Conservation (phyloP, 768 basidiomycete species). For the Lactarius indigo region DNA sequence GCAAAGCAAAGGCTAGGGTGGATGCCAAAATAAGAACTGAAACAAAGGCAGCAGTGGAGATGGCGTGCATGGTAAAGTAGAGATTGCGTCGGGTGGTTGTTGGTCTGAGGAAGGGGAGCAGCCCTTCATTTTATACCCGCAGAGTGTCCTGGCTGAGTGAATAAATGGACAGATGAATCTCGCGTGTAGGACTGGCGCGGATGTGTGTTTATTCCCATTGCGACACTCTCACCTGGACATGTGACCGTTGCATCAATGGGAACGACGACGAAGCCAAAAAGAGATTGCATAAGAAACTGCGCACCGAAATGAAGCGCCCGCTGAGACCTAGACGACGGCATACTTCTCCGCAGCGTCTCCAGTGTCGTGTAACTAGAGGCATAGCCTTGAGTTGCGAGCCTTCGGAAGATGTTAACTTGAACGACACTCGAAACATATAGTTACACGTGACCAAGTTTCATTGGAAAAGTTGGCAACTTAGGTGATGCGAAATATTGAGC, state of each 20-base stretch:
- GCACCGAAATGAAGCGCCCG: neutral
- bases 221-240: neutral
- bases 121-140: neutral
- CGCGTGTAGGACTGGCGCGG: neutral
- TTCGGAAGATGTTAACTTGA: neutral
- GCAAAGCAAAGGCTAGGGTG: neutral
- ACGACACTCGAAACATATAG: too few relatives aligned
- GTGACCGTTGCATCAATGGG: neutral
- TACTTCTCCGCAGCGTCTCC: neutral
- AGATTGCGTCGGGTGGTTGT: neutral
- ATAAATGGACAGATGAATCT: neutral
- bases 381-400: neutral
- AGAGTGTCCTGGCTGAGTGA: too few relatives aligned
- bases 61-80: slow-evolving; percentile 1
- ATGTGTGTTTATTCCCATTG: neutral
- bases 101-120: neutral
- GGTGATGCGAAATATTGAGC: too few relatives aligned
- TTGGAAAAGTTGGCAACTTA: too few relatives aligned
- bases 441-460: too few relatives aligned
- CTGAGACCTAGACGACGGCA: too few relatives aligned
- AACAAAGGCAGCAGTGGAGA: neutral
- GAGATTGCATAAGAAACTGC: neutral
- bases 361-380: neutral
- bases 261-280: neutral
- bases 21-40: slow-evolving; percentile 4